phyloP scores from a whole-genome alignment of 306 rosid genomes.

The Potentilla sterilis region DNA sequence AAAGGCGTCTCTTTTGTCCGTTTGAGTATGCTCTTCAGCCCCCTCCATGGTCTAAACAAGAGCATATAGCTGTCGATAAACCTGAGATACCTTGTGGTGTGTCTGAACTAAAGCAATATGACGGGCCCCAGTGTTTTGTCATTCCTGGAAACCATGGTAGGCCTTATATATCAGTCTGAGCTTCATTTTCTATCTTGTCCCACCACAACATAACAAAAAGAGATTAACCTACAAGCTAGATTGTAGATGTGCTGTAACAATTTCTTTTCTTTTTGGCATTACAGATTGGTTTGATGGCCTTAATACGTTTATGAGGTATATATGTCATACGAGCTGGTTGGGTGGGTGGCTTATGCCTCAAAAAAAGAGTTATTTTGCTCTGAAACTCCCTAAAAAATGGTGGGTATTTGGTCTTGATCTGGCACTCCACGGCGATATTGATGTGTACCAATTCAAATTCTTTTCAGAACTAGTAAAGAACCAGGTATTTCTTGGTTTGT shows the following conservation, averaged over 20 bases:
- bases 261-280: slow-evolving; percentile 26
- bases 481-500: slow-evolving; percentile 83
- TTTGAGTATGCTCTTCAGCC: slow-evolving; percentile 97
- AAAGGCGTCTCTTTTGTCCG: slow-evolving; percentile 83
- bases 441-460: slow-evolving; percentile 96
- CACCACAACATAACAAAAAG: background rate
- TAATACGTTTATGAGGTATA: slow-evolving; percentile 88
- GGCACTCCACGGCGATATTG: slow-evolving; percentile 94
- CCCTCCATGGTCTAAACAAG: slow-evolving; percentile 75
- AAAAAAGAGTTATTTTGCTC: slow-evolving; percentile 93
- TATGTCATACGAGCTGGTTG: slow-evolving; percentile 94
- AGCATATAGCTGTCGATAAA: slow-evolving; percentile 75
- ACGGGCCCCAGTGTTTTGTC: slow-evolving; percentile 91
- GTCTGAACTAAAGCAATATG: slow-evolving; percentile 58
- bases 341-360: slow-evolving; percentile 99
- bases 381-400: slow-evolving; percentile 93
- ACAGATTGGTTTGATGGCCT: slow-evolving; percentile 99
- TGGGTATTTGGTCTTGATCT: slow-evolving; percentile 96
- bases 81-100: slow-evolving; percentile 76
- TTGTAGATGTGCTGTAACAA: background rate
- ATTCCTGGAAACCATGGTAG: slow-evolving; percentile 98
- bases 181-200: slow-evolving; percentile 14
- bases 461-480: slow-evolving; percentile 65
- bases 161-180: slow-evolving; percentile 29
- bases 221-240: slow-evolving; percentile 8